phyloP scores from a whole-genome alignment of 208 protist species.

The Borovskyia barvae region DNA sequence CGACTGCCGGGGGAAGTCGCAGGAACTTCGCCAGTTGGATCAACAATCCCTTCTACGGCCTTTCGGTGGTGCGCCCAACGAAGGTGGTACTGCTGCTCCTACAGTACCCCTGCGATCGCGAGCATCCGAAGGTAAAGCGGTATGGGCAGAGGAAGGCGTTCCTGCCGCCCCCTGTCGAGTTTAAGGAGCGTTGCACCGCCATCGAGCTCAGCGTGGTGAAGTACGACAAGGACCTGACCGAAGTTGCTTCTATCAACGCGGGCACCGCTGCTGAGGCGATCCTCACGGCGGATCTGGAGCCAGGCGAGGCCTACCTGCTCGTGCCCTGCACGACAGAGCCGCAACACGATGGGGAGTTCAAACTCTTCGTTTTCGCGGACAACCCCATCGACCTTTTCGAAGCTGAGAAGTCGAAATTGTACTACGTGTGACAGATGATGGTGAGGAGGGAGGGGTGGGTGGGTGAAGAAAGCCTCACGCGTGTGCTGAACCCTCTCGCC shows the following conservation, averaged over 20 bases:
- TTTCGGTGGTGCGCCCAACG: conserved; percentile 64
- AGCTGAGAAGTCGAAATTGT: conserved; percentile 53
- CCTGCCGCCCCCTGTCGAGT: conserved; percentile 64
- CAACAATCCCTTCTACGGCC: conserved; percentile 87
- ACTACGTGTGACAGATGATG: conserved; percentile 59
- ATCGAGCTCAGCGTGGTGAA: conserved; percentile 77
- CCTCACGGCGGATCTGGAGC: conserved; percentile 41
- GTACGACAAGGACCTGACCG: conserved; percentile 62
- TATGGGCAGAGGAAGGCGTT: conserved; percentile 57
- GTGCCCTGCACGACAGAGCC: conserved; percentile 73
- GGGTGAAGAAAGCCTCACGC: too few relatives aligned
- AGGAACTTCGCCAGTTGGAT: conserved; percentile 72
- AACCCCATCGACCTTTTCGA: conserved; percentile 57
- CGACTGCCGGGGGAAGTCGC: conserved; percentile 74
- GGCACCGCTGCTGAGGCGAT: conserved; percentile 51
- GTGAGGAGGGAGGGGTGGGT: too few relatives aligned
- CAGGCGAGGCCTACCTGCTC: conserved; percentile 64
- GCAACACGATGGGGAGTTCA: conserved; percentile 83
- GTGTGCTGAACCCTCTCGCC: too few relatives aligned
- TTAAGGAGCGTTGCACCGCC: conserved; percentile 59
- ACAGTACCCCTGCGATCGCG: conserved; percentile 76
- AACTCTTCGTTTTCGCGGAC: conserved; percentile 83
- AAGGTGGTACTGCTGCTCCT: conserved; percentile 71
- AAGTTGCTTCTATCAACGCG: conserved; percentile 36
- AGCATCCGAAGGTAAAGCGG: conserved; percentile 68